Evolutionary conservation across 768 basidiomycete species (phyloP), one percentile per base, ranked within the genome.

Genomic region (Calvatia gigantea): DNA sequence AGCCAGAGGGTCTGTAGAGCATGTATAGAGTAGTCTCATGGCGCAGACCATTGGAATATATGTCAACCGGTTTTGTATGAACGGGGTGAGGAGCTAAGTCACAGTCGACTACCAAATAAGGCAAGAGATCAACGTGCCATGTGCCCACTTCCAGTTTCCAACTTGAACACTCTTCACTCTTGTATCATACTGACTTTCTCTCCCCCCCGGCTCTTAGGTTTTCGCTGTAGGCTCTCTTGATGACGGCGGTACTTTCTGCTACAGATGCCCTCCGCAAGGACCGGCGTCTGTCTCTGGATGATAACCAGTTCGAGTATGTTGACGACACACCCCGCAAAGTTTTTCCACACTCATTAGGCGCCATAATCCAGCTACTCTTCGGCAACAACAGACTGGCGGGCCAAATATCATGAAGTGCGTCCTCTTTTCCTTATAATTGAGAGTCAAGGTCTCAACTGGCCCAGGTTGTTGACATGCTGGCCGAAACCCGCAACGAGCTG

Each of bases 401-500:
- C 79, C 60, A 91, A 89, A 69, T 91, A 89, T 68, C 80, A 85
- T 70, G 89, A 91, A 71, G 80, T 80, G 56, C 33, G 68, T 63
- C 33, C 17, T 17, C n/a, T 42, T 41, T 25, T 41, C 14, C 14
- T n/a, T 55, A 21, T 33, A 54, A 33, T 51, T 32, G 6, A 35
- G 15, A 39, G 15, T 29, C 57, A 47, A 4, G 9, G 25, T n/a
- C 48, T 21, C 7, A 51, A 52, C 21, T 54, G 8, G 14, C 33
- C 33, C 54, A 82, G 80, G 86, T 89, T 50, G 83, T 86, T 48
- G 87, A 92, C 59, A 90, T 93, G 83, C 79, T 95, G 61, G 68
- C 84, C 29, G 90, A 94, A 69, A 92, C 93, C 31, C 83, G 88
- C 57, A 77, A 84, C 9, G 93, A 94, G 70, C 85, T 96, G 48